Conservation (phyloP, 2,329 filamentous ascomycete genomes). For the Ophiostoma himal-ulmi region DNA sequence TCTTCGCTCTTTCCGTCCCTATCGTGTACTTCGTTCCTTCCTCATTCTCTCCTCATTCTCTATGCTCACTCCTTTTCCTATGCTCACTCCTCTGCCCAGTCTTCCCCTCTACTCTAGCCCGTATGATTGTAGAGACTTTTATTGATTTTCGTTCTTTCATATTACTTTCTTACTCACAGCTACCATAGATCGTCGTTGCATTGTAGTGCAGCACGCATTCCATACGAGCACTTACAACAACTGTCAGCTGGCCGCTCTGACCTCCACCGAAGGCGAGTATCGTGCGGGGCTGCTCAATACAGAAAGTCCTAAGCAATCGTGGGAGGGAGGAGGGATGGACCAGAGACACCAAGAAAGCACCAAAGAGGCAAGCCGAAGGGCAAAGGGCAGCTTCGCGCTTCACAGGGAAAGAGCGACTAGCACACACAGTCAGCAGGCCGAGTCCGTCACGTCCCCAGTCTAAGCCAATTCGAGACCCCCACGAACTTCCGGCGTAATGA, state of each 20-base stretch:
- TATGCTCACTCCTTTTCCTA: constrained; percentile 2
- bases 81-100: not conserved
- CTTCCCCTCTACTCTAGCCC: not conserved
- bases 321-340: constrained; percentile 3
- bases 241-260: constrained; percentile 6
- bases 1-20: not conserved
- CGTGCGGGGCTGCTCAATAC: constrained; percentile 20
- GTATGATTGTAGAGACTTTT: not conserved
- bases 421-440: constrained; percentile 2
- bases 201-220: not conserved
- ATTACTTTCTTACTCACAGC: not conserved
- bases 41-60: constrained; percentile 4
- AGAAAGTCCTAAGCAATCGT: constrained; percentile 17
- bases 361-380: not conserved
- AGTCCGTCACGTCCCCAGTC: not conserved
- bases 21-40: constrained; percentile 12
- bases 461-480: not conserved
- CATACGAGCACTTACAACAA: constrained; percentile 10
- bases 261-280: constrained; percentile 10
- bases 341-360: not conserved
- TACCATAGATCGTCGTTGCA: constrained; percentile 11
- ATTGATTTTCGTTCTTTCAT: no score
- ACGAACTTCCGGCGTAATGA: not conserved
- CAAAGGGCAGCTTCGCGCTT: not conserved
- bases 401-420: not conserved